These are phyloP conservation scores for Cladosporium oxysporum DNA, from an alignment of 2,329 filamentous ascomycete genomes.

Conservation along the genomic window DNA sequence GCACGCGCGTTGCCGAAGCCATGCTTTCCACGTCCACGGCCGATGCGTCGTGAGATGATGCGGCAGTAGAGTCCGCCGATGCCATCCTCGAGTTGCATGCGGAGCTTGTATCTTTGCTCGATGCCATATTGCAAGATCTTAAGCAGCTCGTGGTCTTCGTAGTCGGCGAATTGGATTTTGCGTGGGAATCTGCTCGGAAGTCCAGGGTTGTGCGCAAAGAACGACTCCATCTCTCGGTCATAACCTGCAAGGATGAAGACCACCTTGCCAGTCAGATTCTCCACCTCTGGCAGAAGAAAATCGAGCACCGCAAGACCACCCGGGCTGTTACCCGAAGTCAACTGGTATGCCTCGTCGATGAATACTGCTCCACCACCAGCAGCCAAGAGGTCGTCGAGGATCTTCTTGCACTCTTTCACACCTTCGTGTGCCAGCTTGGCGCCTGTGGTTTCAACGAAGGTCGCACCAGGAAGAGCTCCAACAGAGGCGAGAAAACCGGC, in stretches of 20 bases:
- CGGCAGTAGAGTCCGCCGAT: constrained; percentile 62
- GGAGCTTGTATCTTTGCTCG: constrained; percentile 33
- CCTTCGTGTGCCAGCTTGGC: constrained; percentile 46
- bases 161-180: constrained; percentile 68
- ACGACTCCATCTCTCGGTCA: constrained; percentile 71
- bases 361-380: constrained; percentile 69
- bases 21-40: constrained; percentile 61
- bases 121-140: constrained; percentile 61
- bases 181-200: constrained; percentile 69
- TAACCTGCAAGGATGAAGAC: constrained; percentile 76
- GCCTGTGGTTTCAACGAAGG: neutral
- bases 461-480: constrained; percentile 55
- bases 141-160: constrained; percentile 64
- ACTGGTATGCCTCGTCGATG: constrained; percentile 78
- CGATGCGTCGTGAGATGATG: constrained; percentile 63
- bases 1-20: constrained; percentile 75
- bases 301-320: constrained; percentile 67
- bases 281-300: constrained; percentile 70
- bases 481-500: constrained; percentile 64
- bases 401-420: constrained; percentile 57
- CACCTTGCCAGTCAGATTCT: constrained; percentile 69
- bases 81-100: constrained; percentile 66
- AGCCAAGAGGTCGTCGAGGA: constrained; percentile 59
- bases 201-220: constrained; percentile 73
- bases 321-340: constrained; percentile 59